Evolutionary conservation across 1,284 basidiomycete species (phyloP).

Genomic region (Dichomitus squalens): DNA sequence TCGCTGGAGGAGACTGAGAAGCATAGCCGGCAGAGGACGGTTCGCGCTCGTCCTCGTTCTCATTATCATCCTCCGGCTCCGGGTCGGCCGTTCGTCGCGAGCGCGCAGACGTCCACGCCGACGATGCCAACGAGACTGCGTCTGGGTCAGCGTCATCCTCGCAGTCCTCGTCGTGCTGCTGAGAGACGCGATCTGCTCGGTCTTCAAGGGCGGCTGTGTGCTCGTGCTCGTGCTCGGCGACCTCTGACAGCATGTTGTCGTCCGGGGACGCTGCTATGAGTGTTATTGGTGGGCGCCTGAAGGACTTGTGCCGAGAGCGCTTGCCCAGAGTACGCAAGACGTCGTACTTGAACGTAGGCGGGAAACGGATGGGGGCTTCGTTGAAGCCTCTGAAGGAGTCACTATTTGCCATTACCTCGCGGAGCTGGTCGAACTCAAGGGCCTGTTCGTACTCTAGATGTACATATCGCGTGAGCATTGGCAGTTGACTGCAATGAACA

Average conservation of each 20-base stretch:
- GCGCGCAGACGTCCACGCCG: slow-evolving; percentile 49
- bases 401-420: slow-evolving; percentile 64
- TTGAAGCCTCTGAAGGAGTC: slow-evolving; percentile 69
- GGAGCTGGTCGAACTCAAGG: slow-evolving; percentile 81
- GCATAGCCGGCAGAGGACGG: slow-evolving; percentile 23
- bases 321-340: slow-evolving; percentile 58
- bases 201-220: slow-evolving; percentile 12
- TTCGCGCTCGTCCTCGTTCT: slow-evolving; percentile 44
- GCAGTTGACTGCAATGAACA: no score
- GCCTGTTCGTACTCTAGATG: slow-evolving; percentile 67
- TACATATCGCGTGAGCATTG: background rate
- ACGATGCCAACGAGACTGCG: slow-evolving; percentile 53
- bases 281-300: slow-evolving; percentile 29
- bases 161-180: slow-evolving; percentile 31
- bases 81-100: slow-evolving; percentile 47
- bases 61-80: slow-evolving; percentile 49
- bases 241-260: slow-evolving; percentile 38
- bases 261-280: slow-evolving; percentile 34
- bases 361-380: slow-evolving; percentile 73
- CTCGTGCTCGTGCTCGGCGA: slow-evolving; percentile 40
- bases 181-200: slow-evolving; percentile 29
- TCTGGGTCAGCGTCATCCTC: slow-evolving; percentile 44
- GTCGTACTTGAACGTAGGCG: slow-evolving; percentile 87
- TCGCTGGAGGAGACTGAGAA: slow-evolving; percentile 18
- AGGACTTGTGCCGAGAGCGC: slow-evolving; percentile 36